Conservation (phyloP, 1,139 yeast genomes). For the Yamadazyma atlantica region DNA sequence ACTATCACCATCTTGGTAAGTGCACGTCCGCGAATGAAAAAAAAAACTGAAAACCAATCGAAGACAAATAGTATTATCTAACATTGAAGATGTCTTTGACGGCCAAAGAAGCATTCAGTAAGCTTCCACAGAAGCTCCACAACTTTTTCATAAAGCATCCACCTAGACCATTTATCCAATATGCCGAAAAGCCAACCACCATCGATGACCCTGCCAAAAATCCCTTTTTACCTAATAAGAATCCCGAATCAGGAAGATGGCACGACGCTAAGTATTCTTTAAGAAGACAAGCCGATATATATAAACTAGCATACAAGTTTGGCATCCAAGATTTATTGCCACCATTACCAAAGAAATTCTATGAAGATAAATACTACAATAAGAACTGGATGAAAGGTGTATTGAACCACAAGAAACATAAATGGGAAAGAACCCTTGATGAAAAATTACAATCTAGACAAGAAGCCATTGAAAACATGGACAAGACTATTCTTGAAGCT, state of each 20-base stretch:
- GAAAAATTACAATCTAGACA: slow-evolving; percentile 60
- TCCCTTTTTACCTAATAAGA: slow-evolving; percentile 85
- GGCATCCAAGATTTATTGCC: slow-evolving; percentile 85
- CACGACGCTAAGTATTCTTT: slow-evolving; percentile 79
- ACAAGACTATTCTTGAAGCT: slow-evolving; percentile 62
- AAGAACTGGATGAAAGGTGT: slow-evolving; percentile 81
- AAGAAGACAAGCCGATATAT: slow-evolving; percentile 83
- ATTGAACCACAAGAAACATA: slow-evolving; percentile 73
- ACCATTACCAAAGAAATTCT: slow-evolving; percentile 70
- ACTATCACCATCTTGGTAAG: neutral
- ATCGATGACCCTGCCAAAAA: slow-evolving; percentile 71
- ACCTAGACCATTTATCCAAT: slow-evolving; percentile 74
- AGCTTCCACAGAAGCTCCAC: slow-evolving; percentile 71
- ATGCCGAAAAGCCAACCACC: slow-evolving; percentile 63
- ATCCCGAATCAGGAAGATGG: slow-evolving; percentile 75
- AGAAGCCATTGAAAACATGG: slow-evolving; percentile 72
- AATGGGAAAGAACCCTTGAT: slow-evolving; percentile 71
- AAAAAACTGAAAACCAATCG: neutral
- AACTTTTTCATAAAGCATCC: slow-evolving; percentile 82
- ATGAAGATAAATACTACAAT: slow-evolving; percentile 69
- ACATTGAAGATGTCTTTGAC: slow-evolving; percentile 26
- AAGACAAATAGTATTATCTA: neutral
- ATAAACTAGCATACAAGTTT: slow-evolving; percentile 76
- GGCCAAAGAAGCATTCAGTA: slow-evolving; percentile 45
- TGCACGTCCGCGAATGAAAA: neutral